Conservation (phyloP, 805 yeast genomes). For the Scheffersomyces lignosus region DNA sequence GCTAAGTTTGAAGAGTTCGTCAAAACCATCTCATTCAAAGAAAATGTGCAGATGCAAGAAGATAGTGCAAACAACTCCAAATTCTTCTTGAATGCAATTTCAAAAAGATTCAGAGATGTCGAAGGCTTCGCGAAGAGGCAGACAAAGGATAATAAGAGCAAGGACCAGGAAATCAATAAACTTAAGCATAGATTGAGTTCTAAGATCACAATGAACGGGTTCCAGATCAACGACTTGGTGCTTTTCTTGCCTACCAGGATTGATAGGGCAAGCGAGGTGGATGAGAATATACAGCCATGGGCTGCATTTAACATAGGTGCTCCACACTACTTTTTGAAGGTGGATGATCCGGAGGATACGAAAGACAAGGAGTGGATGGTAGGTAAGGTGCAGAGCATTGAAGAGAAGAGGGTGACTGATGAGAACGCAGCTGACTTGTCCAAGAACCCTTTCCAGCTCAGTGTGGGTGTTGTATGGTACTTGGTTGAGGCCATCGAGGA, state of each 20-base stretch:
- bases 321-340: constrained; percentile 75
- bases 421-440: constrained; percentile 29
- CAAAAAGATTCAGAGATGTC: constrained; percentile 80
- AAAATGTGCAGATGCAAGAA: constrained; percentile 24
- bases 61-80: constrained; percentile 16
- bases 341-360: constrained; percentile 26
- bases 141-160: constrained; percentile 65
- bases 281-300: constrained; percentile 60
- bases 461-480: constrained; percentile 65
- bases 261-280: constrained; percentile 26
- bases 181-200: constrained; percentile 36
- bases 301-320: constrained; percentile 91
- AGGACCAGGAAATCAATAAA: constrained; percentile 46
- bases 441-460: constrained; percentile 66
- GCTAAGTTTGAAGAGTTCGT: constrained; percentile 18
- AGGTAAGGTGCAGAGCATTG: constrained; percentile 63
- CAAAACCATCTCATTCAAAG: constrained; percentile 26
- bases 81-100: constrained; percentile 46
- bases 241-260: constrained; percentile 78
- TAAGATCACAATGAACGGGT: constrained; percentile 66
- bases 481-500: constrained; percentile 56
- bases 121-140: constrained; percentile 85
- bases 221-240: constrained; percentile 74
- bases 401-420: constrained; percentile 52
- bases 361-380: constrained; percentile 78